These are phyloP conservation scores for Apophysomyces elegans DNA, from an alignment of 371 early-diverging fungal species.

Conservation along the genomic window DNA sequence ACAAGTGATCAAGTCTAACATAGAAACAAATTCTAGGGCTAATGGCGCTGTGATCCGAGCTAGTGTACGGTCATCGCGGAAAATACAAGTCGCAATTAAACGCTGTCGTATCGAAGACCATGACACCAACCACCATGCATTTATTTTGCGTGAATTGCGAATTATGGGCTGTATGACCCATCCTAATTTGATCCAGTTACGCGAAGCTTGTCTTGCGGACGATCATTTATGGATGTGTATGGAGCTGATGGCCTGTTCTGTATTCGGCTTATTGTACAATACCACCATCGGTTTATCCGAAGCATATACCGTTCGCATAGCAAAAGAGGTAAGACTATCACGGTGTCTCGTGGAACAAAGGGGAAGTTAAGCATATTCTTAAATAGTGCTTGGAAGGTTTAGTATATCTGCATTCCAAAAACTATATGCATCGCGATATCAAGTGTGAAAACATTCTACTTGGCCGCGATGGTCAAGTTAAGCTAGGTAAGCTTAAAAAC, in stretches of 20 bases:
- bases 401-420: slow-evolving; percentile 50
- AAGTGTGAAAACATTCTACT: slow-evolving; percentile 58
- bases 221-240: slow-evolving; percentile 58
- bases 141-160: slow-evolving; percentile 49
- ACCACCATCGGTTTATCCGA: slow-evolving; percentile 48
- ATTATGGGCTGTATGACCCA: slow-evolving; percentile 53
- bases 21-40: slow-evolving; percentile 19
- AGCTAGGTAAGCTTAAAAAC: slow-evolving; percentile 35
- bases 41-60: slow-evolving; percentile 41
- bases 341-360: too few relatives aligned
- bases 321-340: slow-evolving; percentile 34
- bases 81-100: slow-evolving; percentile 51
- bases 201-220: slow-evolving; percentile 46
- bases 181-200: slow-evolving; percentile 42
- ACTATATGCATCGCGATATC: slow-evolving; percentile 59
- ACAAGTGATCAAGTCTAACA: not conserved
- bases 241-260: slow-evolving; percentile 57
- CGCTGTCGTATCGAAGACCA: slow-evolving; percentile 55
- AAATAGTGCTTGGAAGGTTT: slow-evolving; percentile 47
- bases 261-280: slow-evolving; percentile 48
- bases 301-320: slow-evolving; percentile 43
- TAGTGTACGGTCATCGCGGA: slow-evolving; percentile 24
- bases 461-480: slow-evolving; percentile 50
- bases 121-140: slow-evolving; percentile 48
- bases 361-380: not conserved